Evolutionary conservation across 257 asterid species (phyloP), one percentile per base, ranked within the genome.

Genomic region (Salvia miltiorrhiza): DNA sequence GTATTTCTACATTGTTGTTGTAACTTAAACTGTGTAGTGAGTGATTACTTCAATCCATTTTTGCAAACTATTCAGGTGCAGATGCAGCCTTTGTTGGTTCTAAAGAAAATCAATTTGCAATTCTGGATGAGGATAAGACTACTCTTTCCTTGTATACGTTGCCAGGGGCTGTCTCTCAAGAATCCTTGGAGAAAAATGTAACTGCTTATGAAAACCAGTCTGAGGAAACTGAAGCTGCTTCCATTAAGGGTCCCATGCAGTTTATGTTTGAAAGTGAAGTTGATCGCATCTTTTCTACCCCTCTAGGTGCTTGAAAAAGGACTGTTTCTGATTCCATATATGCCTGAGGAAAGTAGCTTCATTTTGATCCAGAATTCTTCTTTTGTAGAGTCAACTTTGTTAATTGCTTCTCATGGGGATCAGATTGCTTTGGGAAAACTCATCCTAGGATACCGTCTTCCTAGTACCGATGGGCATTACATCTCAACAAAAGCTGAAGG

Each of bases 401-500:
- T 91, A 79, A 87, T 91, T 81, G 95, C 96, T 79, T 86, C 95
- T 81, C 89, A 86, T 63, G 99, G 97, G 75, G 96, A 87, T 70
- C 97, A 94, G 83, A 89, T 94, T 80, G 88, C 96, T 73, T 83
- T 91, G 85, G 96, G 83, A 67, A 94, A 91, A 75, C 91, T 94
- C 76, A 74, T 87, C 61, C 84, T 86, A 77, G 96, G 95, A 37
- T 94, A 90, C 82, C 93, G 90, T 62, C 87, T 88, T 75, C 83
- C 97, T 64, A 83, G 82, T 77, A 71, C 87, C 55, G 92, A 91
- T 85, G 99, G 99, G 23, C 94, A 86, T 82, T 89, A 82, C 79
- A 86, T 94, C 81, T 82, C 97, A 67, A 94, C 99, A 67, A 94
- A 87, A 83, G 83, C 89, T 57, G 97, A 94, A 85, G 99, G 97